Evolutionary conservation across 2,329 filamentous ascomycete genomes (phyloP), one percentile per base, ranked within the genome.

Genomic region (Aspergillus viridinutans): DNA sequence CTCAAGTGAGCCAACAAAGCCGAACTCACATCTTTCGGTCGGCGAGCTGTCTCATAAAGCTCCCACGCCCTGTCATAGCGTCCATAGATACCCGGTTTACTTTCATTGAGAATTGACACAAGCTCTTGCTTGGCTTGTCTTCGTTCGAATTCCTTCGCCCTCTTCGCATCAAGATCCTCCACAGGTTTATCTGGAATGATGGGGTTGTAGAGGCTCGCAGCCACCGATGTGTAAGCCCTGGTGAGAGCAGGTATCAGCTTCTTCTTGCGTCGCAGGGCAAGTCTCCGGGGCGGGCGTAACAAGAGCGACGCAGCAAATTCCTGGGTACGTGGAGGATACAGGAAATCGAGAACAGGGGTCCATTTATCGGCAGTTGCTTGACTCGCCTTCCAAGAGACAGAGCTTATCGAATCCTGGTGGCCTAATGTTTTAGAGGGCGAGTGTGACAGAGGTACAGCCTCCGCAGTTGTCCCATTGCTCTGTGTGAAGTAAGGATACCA

Each of bases 61-160:
- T 70, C 64, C 78, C 78, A 81, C 12, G 71, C 75, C 62, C 73
- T 69, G 54, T 78, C 74, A 52, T 69, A 71, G 25, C 71, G 61
- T 12, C 32, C 54, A 17, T 42, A 35, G 14, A 35, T 6, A 17
- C 32, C 32, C 5, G 32, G 48, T 4, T 59, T 53, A 26, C 60
- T 43, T 17, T 60, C 48, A 25, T 50, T 50, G 45, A 69, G 35
- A n/a, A 71, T 53, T 12, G 52, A 53, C 6, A 38, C 14, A 6
- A 72, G 63, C 12, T 61, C 49, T 38, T 52, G 50, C 52, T 58
- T 63, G 32, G 67, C 61, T 28, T 63, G 40, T 20, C 58, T 57
- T 21, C 55, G 47, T 49, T 60, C 58, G n/a, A 42, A 45, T 17
- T 57, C 50, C 14, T 28, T 32, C 28, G 49, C 58, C 21, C 9